A percentile compares a stretch with the other conserved stretches of the same genome.
Conservation (phyloP, 2,329 filamentous ascomycete species). For the Arthroderma sp. region DNA sequence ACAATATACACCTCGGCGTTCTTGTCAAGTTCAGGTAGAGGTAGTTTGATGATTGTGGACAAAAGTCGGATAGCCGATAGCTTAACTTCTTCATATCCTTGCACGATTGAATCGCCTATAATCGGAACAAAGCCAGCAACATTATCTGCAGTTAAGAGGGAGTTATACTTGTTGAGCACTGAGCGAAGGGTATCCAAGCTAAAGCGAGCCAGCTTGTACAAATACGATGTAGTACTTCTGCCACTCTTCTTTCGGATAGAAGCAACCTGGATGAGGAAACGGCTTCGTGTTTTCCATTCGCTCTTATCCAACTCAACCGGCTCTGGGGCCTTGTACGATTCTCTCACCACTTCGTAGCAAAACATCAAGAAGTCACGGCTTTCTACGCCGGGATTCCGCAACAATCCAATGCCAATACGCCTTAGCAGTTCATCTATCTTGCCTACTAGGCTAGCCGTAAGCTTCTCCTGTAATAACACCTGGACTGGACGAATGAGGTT, state of each 20-base stretch:
- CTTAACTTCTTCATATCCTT: constrained; percentile 83
- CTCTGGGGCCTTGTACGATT: constrained; percentile 52
- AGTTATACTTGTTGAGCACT: constrained; percentile 74
- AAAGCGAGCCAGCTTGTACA: constrained; percentile 79
- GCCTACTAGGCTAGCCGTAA: constrained; percentile 68
- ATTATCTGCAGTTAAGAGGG: constrained; percentile 65
- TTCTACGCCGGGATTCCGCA: constrained; percentile 67
- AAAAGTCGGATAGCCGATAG: constrained; percentile 77
- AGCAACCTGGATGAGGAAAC: constrained; percentile 67
- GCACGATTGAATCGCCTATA: constrained; percentile 73
- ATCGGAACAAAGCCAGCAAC: constrained; percentile 77
- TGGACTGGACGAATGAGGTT: constrained; percentile 69
- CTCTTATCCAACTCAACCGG: constrained; percentile 21
- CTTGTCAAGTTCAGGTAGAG: constrained; percentile 56
- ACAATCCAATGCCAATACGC: constrained; percentile 68
- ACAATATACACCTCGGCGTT: constrained; percentile 67
- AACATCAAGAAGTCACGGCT: constrained; percentile 80
- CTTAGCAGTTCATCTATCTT: constrained; percentile 85
- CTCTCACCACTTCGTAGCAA: constrained; percentile 86
- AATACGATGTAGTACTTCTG: constrained; percentile 62
- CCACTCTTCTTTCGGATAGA: constrained; percentile 62
- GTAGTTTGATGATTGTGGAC: constrained; percentile 71
- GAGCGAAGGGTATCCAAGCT: constrained; percentile 75
- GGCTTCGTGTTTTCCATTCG: constrained; percentile 42
- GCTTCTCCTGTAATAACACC: constrained; percentile 65